Evolutionary conservation across 208 protist species (phyloP).

Genomic region (Vickermania ingenoplastis): DNA sequence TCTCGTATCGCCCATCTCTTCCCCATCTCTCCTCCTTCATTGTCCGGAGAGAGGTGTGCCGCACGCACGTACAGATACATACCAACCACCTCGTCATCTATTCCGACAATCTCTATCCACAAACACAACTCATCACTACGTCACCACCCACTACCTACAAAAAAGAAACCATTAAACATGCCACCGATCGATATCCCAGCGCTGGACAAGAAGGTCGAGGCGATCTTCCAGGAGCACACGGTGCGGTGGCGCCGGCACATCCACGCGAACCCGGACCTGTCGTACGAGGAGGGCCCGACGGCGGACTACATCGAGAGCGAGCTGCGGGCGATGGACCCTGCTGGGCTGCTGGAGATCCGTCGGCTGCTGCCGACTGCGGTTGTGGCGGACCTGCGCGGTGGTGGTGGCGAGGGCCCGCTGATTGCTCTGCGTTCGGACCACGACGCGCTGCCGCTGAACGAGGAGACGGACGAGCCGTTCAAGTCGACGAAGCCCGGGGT

Average conservation of each 20-base stretch:
- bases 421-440: conserved; percentile 40
- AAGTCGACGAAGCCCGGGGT: conserved; percentile 30
- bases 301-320: conserved; percentile 34
- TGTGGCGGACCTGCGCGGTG: not conserved
- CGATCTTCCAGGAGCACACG: conserved; percentile 27
- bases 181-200: conserved; percentile 9
- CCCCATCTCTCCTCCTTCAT: no score
- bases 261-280: conserved; percentile 42
- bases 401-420: not conserved
- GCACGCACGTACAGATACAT: no score
- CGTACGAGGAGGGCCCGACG: conserved; percentile 44
- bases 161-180: no score
- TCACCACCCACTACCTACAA: no score
- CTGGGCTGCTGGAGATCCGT: conserved; percentile 13
- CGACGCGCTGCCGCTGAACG: conserved; percentile 46
- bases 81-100: no score
- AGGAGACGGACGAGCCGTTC: conserved; percentile 31
- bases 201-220: conserved; percentile 14
- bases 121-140: no score
- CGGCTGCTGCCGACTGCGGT: conserved; percentile 34
- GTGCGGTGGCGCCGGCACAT: conserved; percentile 59
- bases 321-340: conserved; percentile 23
- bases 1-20: conserved; percentile 11
- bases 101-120: no score
- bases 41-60: no score